Base-by-base conservation (phyloP, 2,329 filamentous ascomycete genomes). In the Colletotrichum falcatum region DNA sequence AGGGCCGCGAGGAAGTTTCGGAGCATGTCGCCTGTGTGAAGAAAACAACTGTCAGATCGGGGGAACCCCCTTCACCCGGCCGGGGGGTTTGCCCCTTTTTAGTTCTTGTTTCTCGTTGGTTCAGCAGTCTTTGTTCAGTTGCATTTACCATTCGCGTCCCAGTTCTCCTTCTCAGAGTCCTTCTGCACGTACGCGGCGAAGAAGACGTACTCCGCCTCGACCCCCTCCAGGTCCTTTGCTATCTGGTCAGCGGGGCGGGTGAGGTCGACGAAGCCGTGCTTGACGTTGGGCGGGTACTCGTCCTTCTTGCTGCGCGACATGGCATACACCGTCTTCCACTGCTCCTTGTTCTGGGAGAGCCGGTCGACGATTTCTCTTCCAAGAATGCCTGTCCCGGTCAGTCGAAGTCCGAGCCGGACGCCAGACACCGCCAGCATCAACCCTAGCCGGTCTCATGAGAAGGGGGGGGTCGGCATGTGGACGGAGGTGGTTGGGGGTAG, bases 1-100 rank as follows among this genome's bases (percentile, higher is more conserved):
- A 88, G 78, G 0, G 84, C 84, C 1, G 77, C 65, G 28, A 87
- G 78, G 76, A 87, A 87, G 75, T 84, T 86, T 51, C 78, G 74
- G 7, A 87, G 78, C 81, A 87, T 83, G 42, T 76, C 77, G 18
- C 83, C 59, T 61, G 28, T 18, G n/a, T n/a, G n/a, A n/a, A n/a
- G n/a, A n/a, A n/a, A n/a, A n/a, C 4, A n/a, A n/a, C 9, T 35
- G 53, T 56, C 33, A 56, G 53, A 39, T 18, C n/a, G 18, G 20
- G n/a, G n/a, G n/a, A n/a, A n/a, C n/a, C n/a, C n/a, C n/a, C n/a
- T n/a, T n/a, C n/a, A n/a, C n/a, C n/a, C n/a, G n/a, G n/a, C n/a
- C n/a, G n/a, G n/a, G n/a, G n/a, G n/a, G n/a, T n/a, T n/a, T n/a
- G n/a, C n/a, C n/a, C n/a, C n/a, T n/a, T n/a, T n/a, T n/a, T n/a